These are phyloP conservation scores for Ramalina peruviana DNA, from an alignment of 495 filamentous ascomycete species.

Conservation along the genomic window DNA sequence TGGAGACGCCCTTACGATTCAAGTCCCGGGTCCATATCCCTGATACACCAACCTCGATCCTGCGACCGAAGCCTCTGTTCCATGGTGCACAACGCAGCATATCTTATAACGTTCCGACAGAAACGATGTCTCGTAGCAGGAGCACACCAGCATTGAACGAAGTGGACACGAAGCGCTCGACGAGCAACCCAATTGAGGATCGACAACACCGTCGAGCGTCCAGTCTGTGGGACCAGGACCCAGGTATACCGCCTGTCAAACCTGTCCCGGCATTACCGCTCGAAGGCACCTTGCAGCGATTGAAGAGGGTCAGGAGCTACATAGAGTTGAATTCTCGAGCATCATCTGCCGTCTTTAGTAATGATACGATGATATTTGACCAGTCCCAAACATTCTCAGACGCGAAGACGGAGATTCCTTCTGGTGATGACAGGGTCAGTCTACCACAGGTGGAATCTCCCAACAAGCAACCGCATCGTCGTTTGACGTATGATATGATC, in stretches of 20 bases:
- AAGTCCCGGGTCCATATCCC: too few species aligned
- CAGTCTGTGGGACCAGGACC: constrained; percentile 22
- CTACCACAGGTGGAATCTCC: neutral
- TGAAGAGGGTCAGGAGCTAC: constrained; percentile 25
- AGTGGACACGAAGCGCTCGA: neutral
- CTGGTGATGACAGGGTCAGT: constrained; percentile 1
- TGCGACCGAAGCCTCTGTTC: constrained; percentile 15
- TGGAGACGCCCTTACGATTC: neutral
- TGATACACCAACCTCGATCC: neutral
- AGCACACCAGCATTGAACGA: neutral
- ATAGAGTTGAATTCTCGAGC: constrained; percentile 28
- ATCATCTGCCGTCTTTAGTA: constrained; percentile 32
- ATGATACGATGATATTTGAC: constrained; percentile 34
- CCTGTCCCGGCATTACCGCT: constrained; percentile 34
- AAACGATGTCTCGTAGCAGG: neutral
- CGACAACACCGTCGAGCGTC: constrained; percentile 6
- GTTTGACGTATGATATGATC: neutral
- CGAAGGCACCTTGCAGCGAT: constrained; percentile 20
- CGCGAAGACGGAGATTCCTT: constrained; percentile 8
- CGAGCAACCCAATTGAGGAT: neutral
- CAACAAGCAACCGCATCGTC: neutral
- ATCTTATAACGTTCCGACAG: constrained; percentile 2
- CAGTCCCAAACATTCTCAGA: constrained; percentile 5
- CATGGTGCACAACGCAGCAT: constrained; percentile 13
- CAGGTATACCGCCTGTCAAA: constrained; percentile 27